Evolutionary conservation across 768 basidiomycete genomes (phyloP).

Genomic region (Pleurotus citrinopileatus): DNA sequence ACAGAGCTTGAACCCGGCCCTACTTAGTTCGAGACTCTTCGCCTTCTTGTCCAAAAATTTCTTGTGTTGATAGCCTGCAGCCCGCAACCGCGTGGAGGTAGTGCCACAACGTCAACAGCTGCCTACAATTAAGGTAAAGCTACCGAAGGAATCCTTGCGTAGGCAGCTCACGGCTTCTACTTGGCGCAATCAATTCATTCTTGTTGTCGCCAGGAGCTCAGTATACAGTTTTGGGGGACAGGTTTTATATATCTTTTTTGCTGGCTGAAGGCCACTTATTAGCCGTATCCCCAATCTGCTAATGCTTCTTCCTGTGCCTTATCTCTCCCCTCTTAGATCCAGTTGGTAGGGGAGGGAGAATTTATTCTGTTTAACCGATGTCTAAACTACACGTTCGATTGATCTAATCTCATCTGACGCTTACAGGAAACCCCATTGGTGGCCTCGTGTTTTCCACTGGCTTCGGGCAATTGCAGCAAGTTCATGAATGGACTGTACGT

Average conservation of each 20-base stretch:
- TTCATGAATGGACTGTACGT: conserved; percentile 73
- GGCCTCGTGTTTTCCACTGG: conserved; percentile 72
- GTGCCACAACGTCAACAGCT: too few relatives aligned
- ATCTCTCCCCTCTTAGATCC: background rate
- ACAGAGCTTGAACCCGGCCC: too few relatives aligned
- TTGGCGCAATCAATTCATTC: background rate
- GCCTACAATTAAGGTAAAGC: too few relatives aligned
- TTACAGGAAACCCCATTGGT: conserved; percentile 53
- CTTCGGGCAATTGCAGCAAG: conserved; percentile 55
- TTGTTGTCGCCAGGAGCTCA: background rate
- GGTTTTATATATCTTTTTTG: background rate
- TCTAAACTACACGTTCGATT: background rate
- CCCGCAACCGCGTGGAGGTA: too few relatives aligned
- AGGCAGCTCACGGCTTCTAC: too few relatives aligned
- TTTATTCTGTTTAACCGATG: background rate
- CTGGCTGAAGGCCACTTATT: background rate
- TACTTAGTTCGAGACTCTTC: background rate
- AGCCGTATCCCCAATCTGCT: background rate
- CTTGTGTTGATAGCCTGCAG: too few relatives aligned
- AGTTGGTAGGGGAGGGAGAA: background rate
- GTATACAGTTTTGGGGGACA: background rate
- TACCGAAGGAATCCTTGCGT: too few relatives aligned
- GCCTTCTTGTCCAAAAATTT: background rate
- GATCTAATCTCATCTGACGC: background rate
- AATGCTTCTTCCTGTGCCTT: background rate